These are phyloP conservation scores for Botrytis elliptica DNA, from an alignment of 2,329 filamentous ascomycete species.

Conservation along the genomic window DNA sequence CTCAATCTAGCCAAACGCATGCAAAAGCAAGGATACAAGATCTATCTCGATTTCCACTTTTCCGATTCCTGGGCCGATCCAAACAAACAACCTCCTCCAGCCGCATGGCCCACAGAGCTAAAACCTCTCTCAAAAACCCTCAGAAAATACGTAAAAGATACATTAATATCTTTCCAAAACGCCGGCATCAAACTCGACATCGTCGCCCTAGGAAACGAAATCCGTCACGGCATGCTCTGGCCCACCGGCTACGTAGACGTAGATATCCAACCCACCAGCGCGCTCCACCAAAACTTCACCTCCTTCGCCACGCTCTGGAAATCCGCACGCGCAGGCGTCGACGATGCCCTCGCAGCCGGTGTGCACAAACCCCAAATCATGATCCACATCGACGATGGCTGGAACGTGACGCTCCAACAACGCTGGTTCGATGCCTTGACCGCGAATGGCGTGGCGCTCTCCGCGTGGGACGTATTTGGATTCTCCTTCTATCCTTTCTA, in stretches of 20 bases:
- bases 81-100: constrained; percentile 59
- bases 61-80: constrained; percentile 70
- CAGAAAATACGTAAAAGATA: constrained; percentile 65
- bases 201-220: constrained; percentile 73
- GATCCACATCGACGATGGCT: constrained; percentile 73
- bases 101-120: constrained; percentile 60
- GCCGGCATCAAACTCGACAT: constrained; percentile 58
- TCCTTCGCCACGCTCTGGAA: constrained; percentile 64
- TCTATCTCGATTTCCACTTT: constrained; percentile 62
- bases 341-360: constrained; percentile 54
- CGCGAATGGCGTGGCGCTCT: constrained; percentile 51
- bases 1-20: constrained; percentile 63
- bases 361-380: constrained; percentile 61
- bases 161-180: constrained; percentile 58
- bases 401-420: constrained; percentile 64
- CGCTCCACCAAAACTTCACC: constrained; percentile 45
- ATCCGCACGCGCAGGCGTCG: constrained; percentile 58
- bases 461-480: constrained; percentile 68
- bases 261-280: constrained; percentile 38
- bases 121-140: constrained; percentile 58
- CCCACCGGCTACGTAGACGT: constrained; percentile 56
- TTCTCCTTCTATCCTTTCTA: constrained; percentile 75
- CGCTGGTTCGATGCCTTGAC: constrained; percentile 61
- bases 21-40: constrained; percentile 56
- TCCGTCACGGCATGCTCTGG: constrained; percentile 65